A percentile compares a stretch with the other conserved stretches of the same genome.
phyloP scores from a whole-genome alignment of 2,329 filamentous ascomycete species.

The Davidsoniella australis region DNA sequence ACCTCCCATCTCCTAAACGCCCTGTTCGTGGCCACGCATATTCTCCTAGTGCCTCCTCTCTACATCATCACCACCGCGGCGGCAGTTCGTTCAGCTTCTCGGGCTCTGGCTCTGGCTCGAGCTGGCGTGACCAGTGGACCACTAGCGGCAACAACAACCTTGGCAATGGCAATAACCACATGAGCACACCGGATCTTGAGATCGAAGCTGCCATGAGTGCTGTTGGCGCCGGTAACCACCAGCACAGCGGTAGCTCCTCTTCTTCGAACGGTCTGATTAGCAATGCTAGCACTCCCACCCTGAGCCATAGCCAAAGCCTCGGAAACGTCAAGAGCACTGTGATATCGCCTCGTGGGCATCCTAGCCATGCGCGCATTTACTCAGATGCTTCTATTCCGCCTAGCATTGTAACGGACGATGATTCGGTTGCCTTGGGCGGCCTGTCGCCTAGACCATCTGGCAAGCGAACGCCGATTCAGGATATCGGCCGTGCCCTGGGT shows the following conservation, averaged over 20 bases:
- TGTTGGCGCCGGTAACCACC: background rate
- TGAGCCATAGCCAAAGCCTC: slow-evolving; percentile 8
- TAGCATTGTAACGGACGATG: slow-evolving; percentile 26
- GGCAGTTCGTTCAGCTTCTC: slow-evolving; percentile 30
- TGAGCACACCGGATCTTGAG: background rate
- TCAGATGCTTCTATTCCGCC: slow-evolving; percentile 28
- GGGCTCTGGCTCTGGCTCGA: slow-evolving; percentile 24
- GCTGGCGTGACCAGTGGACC: slow-evolving; percentile 24
- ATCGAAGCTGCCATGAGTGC: background rate
- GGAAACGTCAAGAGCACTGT: slow-evolving; percentile 7
- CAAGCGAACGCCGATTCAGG: slow-evolving; percentile 21
- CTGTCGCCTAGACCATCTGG: slow-evolving; percentile 30
- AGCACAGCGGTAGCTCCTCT: too few species aligned
- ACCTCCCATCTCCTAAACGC: slow-evolving; percentile 34
- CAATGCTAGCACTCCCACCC: background rate
- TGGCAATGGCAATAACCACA: background rate
- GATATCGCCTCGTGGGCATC: background rate
- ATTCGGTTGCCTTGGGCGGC: slow-evolving; percentile 28
- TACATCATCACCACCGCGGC: slow-evolving; percentile 18
- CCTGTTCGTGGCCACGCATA: slow-evolving; percentile 21
- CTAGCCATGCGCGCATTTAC: slow-evolving; percentile 24
- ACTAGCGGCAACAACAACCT: slow-evolving; percentile 20
- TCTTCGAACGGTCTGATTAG: background rate
- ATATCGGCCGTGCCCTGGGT: slow-evolving; percentile 39
- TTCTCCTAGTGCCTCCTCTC: slow-evolving; percentile 1